Percentiles rank a stretch among this genome's conserved stretches.
phyloP scores from a whole-genome alignment of 257 asterid species.

The Solanum pennellii region DNA sequence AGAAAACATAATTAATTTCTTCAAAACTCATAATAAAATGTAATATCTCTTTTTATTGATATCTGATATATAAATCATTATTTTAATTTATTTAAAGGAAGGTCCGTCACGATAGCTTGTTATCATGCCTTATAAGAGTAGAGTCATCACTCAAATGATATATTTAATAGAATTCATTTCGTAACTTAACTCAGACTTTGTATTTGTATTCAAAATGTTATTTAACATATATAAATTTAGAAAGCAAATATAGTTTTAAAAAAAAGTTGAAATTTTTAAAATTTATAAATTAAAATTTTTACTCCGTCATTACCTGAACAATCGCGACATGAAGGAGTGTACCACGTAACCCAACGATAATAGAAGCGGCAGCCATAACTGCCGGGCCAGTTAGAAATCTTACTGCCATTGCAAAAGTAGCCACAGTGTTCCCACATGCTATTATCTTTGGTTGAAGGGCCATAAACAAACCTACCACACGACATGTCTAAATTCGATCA shows the following conservation, averaged over 20 bases:
- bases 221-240: not conserved
- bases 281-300: not conserved
- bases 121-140: not conserved
- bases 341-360: conserved; percentile 12
- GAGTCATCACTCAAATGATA: too few relatives aligned
- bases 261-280: not conserved
- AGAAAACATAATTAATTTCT: not conserved
- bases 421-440: conserved; percentile 15
- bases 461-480: conserved; percentile 7
- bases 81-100: not conserved
- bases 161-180: too few relatives aligned
- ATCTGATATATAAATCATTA: not conserved
- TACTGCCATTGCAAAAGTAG: conserved; percentile 15
- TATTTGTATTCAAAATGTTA: too few relatives aligned
- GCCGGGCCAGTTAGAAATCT: conserved; percentile 15
- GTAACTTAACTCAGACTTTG: not conserved
- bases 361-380: conserved; percentile 16
- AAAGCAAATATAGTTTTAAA: not conserved
- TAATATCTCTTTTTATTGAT: not conserved
- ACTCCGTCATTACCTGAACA: not conserved
- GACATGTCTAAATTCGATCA: not conserved
- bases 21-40: not conserved
- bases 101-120: not conserved
- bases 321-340: conserved; percentile 14
- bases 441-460: conserved; percentile 16